Base-by-base conservation (phyloP, 2,329 filamentous ascomycete species). In the Cladosporium sp. region DNA sequence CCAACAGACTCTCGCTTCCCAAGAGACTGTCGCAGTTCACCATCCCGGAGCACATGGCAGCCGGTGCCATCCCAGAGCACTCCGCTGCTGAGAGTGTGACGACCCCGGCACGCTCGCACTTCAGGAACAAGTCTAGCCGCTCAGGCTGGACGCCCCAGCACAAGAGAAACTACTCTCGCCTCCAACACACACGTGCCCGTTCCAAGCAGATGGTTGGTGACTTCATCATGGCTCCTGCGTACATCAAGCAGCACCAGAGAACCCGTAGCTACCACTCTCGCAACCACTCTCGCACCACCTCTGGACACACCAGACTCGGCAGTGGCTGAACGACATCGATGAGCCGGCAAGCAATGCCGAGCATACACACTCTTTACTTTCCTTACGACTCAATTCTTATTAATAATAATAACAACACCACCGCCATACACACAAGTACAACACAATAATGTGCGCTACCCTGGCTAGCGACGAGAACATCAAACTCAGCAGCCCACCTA, bases 1-100 rank as follows among this genome's bases (percentile, higher is more conserved):
- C 45, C 13, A 48, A 36, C 45, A 25, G 45, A 11, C 45, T 48
- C 7, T 48, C 45, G 18, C 36, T 48, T 32, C 45, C 45, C 18
- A 48, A 48, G 45, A 48, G 45, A 20, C 19, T 48, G 25, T 48
- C 45, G 13, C 45, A 48, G 36, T 48, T 48, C 45, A 48, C 45
- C 16, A 48, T 48, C 18, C 45, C 45, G 16, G 45, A 48, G 38
- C 45, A 48, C 45, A 48, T 48, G 45, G 45, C 45, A 16, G 45
- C 45, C 22, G 45, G 45, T 40, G 45, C 45, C 45, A 48, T 48
- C 16, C 45, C 45, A 20, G 45, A 48, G 36, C 15, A 48, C 27
- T 38, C 43, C 7, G 19, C 30, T 45, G 42, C 42, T 15, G 33
- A 47, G 2, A 39, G 27, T 4, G 19, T 48, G 18, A 27, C 45